Evolutionary conservation across 2,329 filamentous ascomycete species (phyloP), one percentile per base, ranked within the genome.

Genomic region (Ascochyta rabiei): DNA sequence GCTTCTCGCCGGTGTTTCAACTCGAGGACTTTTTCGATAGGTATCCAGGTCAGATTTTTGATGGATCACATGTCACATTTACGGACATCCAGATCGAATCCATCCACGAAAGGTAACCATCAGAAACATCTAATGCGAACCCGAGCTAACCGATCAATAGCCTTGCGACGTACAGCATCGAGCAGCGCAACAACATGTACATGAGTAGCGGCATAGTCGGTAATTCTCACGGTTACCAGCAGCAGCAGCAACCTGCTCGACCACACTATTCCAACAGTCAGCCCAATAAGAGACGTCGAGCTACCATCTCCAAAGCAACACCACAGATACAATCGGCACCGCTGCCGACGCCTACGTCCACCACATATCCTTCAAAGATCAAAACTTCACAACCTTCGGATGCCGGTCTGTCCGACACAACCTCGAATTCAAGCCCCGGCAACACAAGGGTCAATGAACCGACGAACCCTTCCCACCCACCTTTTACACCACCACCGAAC

Each of bases 1-100:
- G 89, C 9, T 91, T 91, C 62, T 87, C 87, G 0, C 88, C 90
- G 0, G 89, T 90, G 1, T 93, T 95, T 67, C 90, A 95, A 57
- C 83, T 93, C 13, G 91, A 95, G 60, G 90, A 95, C 69, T 96
- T 96, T 74, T 93, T 95, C 64, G 90, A 95, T 64, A 83, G 91
- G 24, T 96, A 96, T 18, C 86, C 85, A 0, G 88, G 86, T 1
- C 81, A 86, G 52, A 79, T 82, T 5, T 90, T 95, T 49, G 90
- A 95, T 64, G 85, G 89, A 1, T 86, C 89, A 1, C 89, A 92
- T 67, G 80, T 93, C 33, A 88, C 84, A 15, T 84, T 95, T 48
- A 77, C 84, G 1, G 89, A 93, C 63, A 82, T 89, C 1, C 74
- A 82, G 7, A 76, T 87, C 13, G 87, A 90, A 58, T 82, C 83